Base-by-base conservation (phyloP, 2,329 filamentous ascomycete species). In the Botrytis sinoallii region DNA sequence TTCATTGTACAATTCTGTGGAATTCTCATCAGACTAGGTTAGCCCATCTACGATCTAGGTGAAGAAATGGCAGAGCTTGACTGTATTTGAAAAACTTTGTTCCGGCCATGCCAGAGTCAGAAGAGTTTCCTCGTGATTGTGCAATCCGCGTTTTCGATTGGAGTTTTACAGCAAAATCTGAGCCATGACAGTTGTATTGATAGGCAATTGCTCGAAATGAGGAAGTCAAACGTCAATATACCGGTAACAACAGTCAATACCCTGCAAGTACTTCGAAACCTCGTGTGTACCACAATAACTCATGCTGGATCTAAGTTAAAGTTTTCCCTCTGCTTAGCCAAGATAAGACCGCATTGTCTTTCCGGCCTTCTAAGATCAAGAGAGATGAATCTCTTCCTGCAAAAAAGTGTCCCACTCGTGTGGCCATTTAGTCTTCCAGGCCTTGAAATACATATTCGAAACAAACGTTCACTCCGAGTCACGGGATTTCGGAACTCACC, bases 391-490 rank as follows among this genome's bases (percentile, higher is more conserved):
- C 0, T 55, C 48, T n/a, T n/a, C 25, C 12, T 55, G 5, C 12
- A 5, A 16, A 1, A 8, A 48, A 5, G 18, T 55, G 5, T 16
- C 14, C 4, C 14, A 2, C 6, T 2, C 14, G 1, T 18, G 0
- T 29, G 18, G 14, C 6, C n/a, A n/a, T 55, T 1, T 52, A 29
- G n/a, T 18, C n/a, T 18, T 55, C 8, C 18, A 46, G 20, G 20
- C 18, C 9, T n/a, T n/a, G 48, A n/a, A 6, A 4, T 55, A 2
- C 20, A 52, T 52, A 22, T n/a, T 52, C 10, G 10, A 4, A 52
- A 1, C 9, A 6, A 14, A 52, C 25, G 1, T 16, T n/a, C 2
- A 12, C 0, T 1, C 48, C 4, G 9, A n/a, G 1, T 1, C 12
- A n/a, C 7, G 9, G 14, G 12, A 52, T 52, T n/a, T 1, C 48